phyloP scores from a whole-genome alignment of 208 protist species.

The Leishmania lainsoni region DNA sequence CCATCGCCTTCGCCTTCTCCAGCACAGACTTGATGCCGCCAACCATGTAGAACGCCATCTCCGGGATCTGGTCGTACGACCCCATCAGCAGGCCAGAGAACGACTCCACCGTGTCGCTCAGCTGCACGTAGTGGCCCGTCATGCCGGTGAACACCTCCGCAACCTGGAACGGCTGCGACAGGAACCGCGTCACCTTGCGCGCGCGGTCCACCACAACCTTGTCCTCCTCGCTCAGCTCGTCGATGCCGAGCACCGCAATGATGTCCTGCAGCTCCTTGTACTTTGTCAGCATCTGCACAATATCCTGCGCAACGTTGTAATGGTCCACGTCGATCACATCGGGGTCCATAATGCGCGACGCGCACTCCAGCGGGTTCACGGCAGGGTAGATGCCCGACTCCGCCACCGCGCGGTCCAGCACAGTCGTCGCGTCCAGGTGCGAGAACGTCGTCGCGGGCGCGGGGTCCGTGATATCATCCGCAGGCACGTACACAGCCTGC shows the following conservation, averaged over 20 bases:
- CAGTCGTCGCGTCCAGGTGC: slow-evolving; percentile 98
- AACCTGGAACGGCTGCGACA: slow-evolving; percentile 98
- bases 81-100: slow-evolving; percentile 95
- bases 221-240: slow-evolving; percentile 98
- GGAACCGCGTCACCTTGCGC: slow-evolving; percentile 91
- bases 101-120: slow-evolving; percentile 94
- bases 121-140: slow-evolving; percentile 94
- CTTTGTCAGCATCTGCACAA: slow-evolving; percentile 98
- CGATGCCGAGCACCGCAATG: slow-evolving; percentile 99
- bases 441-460: slow-evolving; percentile 98
- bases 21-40: slow-evolving; percentile 94
- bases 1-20: slow-evolving; percentile 93
- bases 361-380: slow-evolving; percentile 98
- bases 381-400: slow-evolving; percentile 98
- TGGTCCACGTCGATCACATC: slow-evolving; percentile 96
- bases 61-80: slow-evolving; percentile 96
- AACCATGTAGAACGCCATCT: slow-evolving; percentile 99
- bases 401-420: slow-evolving; percentile 97
- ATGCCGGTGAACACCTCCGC: slow-evolving; percentile 98
- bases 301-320: slow-evolving; percentile 96
- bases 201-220: slow-evolving; percentile 97
- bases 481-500: slow-evolving; percentile 98
- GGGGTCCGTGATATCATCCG: slow-evolving; percentile 99
- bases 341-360: slow-evolving; percentile 97
- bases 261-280: slow-evolving; percentile 99